These are phyloP conservation scores for Cajanus cajan DNA, from an alignment of 306 rosid species.

Conservation along the genomic window DNA sequence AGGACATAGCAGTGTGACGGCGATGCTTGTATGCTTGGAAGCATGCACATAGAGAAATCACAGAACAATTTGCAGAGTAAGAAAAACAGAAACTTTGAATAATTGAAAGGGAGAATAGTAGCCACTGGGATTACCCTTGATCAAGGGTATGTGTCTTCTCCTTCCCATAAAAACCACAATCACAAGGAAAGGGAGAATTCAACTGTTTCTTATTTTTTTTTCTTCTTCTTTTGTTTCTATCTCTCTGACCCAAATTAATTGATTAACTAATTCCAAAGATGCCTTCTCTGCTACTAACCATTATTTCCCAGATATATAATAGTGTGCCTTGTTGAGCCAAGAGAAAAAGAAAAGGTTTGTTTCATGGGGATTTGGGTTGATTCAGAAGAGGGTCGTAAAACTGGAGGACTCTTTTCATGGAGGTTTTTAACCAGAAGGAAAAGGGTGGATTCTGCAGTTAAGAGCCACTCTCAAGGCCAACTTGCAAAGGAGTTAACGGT, in stretches of 20 bases:
- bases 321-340: neutral
- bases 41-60: neutral
- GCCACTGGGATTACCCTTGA: neutral
- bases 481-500: slow-evolving; percentile 82
- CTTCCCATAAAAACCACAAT: neutral
- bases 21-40: neutral
- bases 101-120: neutral
- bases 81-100: neutral
- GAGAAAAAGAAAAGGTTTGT: neutral
- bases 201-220: neutral
- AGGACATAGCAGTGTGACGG: neutral
- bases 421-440: slow-evolving; percentile 66
- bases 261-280: neutral
- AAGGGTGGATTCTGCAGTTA: slow-evolving; percentile 61
- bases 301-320: neutral
- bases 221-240: neutral
- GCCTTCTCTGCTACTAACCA: neutral
- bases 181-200: neutral
- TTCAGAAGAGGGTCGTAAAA: slow-evolving; percentile 40
- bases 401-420: slow-evolving; percentile 44
- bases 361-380: slow-evolving; percentile 62
- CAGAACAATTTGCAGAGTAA: neutral
- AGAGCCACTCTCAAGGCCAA: slow-evolving; percentile 26
- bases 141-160: neutral
- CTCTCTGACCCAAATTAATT: neutral